A percentile compares a stretch with the other conserved stretches of the same genome.
phyloP scores from a whole-genome alignment of 139 green algal species.

The Chlorella sp. region DNA sequence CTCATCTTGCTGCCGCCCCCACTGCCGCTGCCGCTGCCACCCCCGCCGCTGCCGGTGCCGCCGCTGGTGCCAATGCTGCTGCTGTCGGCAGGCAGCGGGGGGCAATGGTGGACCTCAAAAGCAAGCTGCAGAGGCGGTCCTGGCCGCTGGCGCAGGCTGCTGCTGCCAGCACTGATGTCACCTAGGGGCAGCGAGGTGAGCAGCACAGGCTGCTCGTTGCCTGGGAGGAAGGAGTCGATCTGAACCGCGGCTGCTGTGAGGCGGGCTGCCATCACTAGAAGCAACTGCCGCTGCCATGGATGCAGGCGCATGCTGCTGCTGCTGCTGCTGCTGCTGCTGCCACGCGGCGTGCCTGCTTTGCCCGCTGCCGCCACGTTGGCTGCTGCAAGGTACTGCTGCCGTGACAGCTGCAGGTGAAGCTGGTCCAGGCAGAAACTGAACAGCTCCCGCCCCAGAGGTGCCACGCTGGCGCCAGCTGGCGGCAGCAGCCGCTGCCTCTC shows the following conservation, averaged over 20 bases:
- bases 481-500: conserved; percentile 40
- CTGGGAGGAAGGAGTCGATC: conserved; percentile 42
- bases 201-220: conserved; percentile 47
- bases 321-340: background rate
- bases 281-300: conserved; percentile 5
- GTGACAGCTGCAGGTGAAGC: conserved; percentile 1
- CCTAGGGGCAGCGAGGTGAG: background rate
- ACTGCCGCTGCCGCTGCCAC: background rate
- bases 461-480: background rate
- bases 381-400: background rate
- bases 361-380: background rate
- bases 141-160: background rate
- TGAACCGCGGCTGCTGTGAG: conserved; percentile 33
- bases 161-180: background rate
- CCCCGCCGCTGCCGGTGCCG: background rate
- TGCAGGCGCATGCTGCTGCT: background rate
- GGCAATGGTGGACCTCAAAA: conserved; percentile 16
- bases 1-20: background rate
- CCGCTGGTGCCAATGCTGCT: background rate
- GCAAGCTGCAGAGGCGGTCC: background rate
- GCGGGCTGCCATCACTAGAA: background rate
- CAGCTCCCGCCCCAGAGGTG: background rate
- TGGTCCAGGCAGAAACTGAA: conserved; percentile 21
- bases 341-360: background rate
- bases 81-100: background rate